Evolutionary conservation across 2,329 filamentous ascomycete genomes (phyloP).

Genomic region (Monosporascus sp.): DNA sequence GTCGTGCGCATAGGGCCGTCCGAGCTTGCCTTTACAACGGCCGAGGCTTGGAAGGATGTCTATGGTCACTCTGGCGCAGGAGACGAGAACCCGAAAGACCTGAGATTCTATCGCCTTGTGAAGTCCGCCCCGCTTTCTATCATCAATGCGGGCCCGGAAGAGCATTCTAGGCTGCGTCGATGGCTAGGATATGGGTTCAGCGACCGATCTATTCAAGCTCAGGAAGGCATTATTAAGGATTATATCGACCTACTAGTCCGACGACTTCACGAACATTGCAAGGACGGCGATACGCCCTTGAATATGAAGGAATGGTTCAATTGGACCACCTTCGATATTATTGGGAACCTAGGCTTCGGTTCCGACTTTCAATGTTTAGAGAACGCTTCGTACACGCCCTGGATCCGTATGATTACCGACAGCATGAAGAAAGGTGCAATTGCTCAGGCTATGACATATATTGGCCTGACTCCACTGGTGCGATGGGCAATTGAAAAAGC

Average conservation of each 20-base stretch:
- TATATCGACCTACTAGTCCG: neutral
- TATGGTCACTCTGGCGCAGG: neutral
- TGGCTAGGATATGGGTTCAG: neutral
- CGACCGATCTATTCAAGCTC: neutral
- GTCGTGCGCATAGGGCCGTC: neutral
- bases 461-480: neutral
- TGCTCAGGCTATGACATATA: neutral
- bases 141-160: neutral
- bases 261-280: neutral
- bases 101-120: neutral
- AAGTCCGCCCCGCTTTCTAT: neutral
- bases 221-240: neutral
- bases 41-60: neutral
- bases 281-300: neutral
- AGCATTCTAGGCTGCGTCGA: neutral
- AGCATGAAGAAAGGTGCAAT: neutral
- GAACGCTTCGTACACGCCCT: neutral
- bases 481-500: neutral
- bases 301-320: neutral
- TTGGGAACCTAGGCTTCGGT: neutral
- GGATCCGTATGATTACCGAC: neutral
- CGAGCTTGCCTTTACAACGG: neutral
- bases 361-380: neutral
- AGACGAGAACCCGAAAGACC: neutral
- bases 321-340: no score